Evolutionary conservation across 2,329 filamentous ascomycete species (phyloP).

Genomic region (Monosporascus sp.): DNA sequence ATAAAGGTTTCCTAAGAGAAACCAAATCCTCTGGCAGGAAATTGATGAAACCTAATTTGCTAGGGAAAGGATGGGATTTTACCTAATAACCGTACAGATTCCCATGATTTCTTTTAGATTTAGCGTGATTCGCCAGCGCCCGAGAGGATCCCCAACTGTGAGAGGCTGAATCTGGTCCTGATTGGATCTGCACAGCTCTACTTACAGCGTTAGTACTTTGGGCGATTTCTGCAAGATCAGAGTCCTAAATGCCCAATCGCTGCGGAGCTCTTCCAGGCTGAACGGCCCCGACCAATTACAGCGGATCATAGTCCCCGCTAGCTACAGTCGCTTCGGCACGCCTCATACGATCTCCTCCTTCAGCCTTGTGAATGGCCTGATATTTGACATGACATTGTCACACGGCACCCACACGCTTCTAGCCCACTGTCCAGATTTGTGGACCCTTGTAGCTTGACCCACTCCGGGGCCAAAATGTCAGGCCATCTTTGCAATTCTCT

Average conservation of each 20-base stretch:
- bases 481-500: background rate
- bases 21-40: no score
- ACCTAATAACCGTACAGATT: no score
- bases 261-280: background rate
- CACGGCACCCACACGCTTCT: background rate
- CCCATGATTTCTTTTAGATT: no score
- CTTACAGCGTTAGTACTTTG: no score
- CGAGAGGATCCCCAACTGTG: no score
- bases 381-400: background rate
- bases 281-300: background rate
- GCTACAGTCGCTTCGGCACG: background rate
- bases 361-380: conserved; percentile 8
- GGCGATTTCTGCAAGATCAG: background rate
- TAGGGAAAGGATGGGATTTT: no score
- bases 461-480: background rate
- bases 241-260: background rate
- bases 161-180: no score
- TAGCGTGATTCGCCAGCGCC: no score
- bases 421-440: background rate
- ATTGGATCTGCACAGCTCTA: no score
- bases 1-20: no score
- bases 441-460: background rate
- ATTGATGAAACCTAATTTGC: no score
- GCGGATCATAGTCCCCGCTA: background rate
- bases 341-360: conserved; percentile 6